Base-by-base conservation (phyloP, 2,329 filamentous ascomycete genomes). In the Neofusicoccum laricinum region DNA sequence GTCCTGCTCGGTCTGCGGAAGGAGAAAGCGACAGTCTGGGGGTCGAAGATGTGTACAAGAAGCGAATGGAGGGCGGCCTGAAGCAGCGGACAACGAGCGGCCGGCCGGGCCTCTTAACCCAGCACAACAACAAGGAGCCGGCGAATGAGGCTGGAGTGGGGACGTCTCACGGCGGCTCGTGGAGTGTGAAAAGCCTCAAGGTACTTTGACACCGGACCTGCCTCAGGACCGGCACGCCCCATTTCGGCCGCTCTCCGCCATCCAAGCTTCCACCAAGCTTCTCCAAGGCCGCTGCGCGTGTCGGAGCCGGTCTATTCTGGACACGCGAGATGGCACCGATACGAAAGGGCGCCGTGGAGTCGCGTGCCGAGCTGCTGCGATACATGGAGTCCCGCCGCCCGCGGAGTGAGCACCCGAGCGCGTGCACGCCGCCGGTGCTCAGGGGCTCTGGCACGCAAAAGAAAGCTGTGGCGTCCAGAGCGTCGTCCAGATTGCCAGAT, bases 231-330 rank as follows among this genome's bases (percentile, higher is more conserved):
- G 12, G 25, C 55, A 32, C 55, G 40, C 55, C 55, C 55, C 55
- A 46, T 46, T 8, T 14, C 25, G 40, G 25, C 38, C 53, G 7
- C 6, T 36, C 4, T 14, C 19, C 53, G 30, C 32, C 51, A 41
- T 21, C 36, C 55, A 59, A 58, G 53, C 53, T 58, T 58, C 53
- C n/a, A 17, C 55, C 55, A 59, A 59, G 55, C 55, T 58, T 58
- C 53, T 21, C 19, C 38, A 43, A 43, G 53, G 25, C 36, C 34
- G 17, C 8, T 11, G 14, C 43, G 4, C 5, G 30, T 36, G 55
- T 59, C 41, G 25, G 25, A 59, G 17, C 10, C 30, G 55, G 12
- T 14, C 25, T 15, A 36, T 59, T 59, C 10, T 8, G 55, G 41
- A 36, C 55, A 36, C 21, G 55, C 55, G 55, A 59, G 55, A 45